Base-by-base conservation (phyloP, 192 early-diverging fungal species). In the Mortierella antarctica region DNA sequence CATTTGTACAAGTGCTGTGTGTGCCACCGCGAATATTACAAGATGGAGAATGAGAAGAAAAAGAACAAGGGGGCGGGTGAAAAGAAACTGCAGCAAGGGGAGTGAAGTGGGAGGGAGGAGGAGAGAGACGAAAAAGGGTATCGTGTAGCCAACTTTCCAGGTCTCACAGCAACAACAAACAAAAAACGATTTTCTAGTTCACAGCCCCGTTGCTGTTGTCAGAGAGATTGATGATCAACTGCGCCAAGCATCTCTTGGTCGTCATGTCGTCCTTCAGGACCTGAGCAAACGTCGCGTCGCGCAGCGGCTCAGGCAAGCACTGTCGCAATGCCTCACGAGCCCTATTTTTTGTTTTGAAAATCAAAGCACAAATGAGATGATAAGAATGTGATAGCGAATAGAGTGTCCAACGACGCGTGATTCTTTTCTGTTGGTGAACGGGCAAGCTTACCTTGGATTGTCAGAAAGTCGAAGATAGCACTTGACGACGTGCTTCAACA, bases 391-490 rank as follows among this genome's bases (percentile, higher is more conserved):
- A 51, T 8, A 44, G n/a, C 45, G 49, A 31, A 31, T 8, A 20
- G 7, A 31, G 14, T 7, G 7, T 58, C 0, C 20, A 46, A 7
- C 12, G 31, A 57, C 65, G 14, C 2, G 50, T 11, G 8, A n/a
- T 23, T 9, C 15, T 46, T 67, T 31, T 42, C 18, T 58, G n/a
- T 54, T 21, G 15, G 20, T 10, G 5, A 59, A 47, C 44, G 39
- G 39, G 3, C 31, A 31, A 18, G 15, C 8, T 70, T 66, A 87
- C 86, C 86, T 87, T 70, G 93, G 91, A 80, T 99, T 97, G 69
- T 99, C 97, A 0, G 94, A 93, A 71, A 99, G 86, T 21, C 97
- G 89, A 66, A 97, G 83, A 76, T 97, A 96, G 63, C 96, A 98
- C 45, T 96, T 88, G 66, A 97, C 90, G 49, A 98, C 96, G 81